Percentiles rank a stretch among this genome's conserved stretches.
Evolutionary conservation across 2,329 filamentous ascomycete genomes (phyloP).

Genomic region (Sclerotinia trifoliorum): DNA sequence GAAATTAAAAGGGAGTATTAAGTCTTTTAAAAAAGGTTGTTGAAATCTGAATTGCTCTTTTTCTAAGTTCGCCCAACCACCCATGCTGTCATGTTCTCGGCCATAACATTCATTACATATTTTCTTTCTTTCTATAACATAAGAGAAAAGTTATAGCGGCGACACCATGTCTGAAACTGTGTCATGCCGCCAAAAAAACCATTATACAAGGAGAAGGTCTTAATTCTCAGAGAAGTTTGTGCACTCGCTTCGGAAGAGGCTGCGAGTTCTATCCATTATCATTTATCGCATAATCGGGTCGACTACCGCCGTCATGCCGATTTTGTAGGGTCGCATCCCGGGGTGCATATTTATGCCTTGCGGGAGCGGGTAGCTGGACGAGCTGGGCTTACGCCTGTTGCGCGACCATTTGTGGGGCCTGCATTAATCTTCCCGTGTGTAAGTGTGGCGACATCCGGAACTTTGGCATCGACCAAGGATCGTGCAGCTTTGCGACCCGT

Average conservation of each 20-base stretch:
- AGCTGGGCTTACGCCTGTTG: constrained; percentile 42
- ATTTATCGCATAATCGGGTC: constrained; percentile 17
- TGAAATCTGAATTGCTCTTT: constrained; percentile 14
- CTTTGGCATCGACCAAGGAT: constrained; percentile 46
- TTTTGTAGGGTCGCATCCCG: constrained; percentile 13
- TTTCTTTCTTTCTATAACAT: constrained; percentile 13
- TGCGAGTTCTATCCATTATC: constrained; percentile 18
- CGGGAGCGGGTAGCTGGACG: constrained; percentile 39
- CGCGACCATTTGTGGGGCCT: constrained; percentile 49
- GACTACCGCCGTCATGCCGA: constrained; percentile 6
- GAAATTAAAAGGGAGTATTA: constrained; percentile 9
- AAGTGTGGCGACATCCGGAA: constrained; percentile 39
- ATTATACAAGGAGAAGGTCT: constrained; percentile 19
- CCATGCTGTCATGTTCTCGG: constrained; percentile 6
- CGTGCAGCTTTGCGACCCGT: constrained; percentile 73
- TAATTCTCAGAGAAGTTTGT: constrained; percentile 28
- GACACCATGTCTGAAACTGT: neutral
- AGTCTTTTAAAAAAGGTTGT: constrained; percentile 2
- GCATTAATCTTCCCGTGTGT: constrained; percentile 46
- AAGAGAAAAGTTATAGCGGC: neutral
- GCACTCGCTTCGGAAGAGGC: constrained; percentile 18
- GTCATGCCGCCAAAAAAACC: constrained; percentile 7
- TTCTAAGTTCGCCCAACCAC: constrained; percentile 16
- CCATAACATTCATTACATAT: constrained; percentile 16
- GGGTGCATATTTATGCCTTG: constrained; percentile 37